A percentile compares a stretch with the other conserved stretches of the same genome.
These are phyloP conservation scores for Yamadazyma songkhlaensis DNA, from an alignment of 1,139 yeast species.

Conservation along the genomic window DNA sequence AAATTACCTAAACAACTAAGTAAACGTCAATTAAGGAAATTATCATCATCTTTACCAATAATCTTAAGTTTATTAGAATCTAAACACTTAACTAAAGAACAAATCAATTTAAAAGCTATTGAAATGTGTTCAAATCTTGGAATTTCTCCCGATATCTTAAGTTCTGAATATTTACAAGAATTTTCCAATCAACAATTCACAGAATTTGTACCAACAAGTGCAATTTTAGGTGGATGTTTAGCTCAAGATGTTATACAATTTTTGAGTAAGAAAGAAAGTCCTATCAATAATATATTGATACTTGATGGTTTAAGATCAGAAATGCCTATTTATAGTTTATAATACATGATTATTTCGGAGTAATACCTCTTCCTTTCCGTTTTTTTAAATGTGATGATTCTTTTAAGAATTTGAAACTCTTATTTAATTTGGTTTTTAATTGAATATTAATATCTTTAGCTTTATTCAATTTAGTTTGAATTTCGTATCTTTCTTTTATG, in stretches of 20 bases:
- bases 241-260: conserved; percentile 90
- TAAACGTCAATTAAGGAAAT: conserved; percentile 54
- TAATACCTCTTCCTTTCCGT: conserved; percentile 40
- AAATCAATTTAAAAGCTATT: conserved; percentile 25
- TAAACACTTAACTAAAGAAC: conserved; percentile 26
- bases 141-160: conserved; percentile 36
- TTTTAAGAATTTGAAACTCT: conserved; percentile 33
- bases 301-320: conserved; percentile 69
- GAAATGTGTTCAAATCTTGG: conserved; percentile 27
- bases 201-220: conserved; percentile 83
- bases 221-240: conserved; percentile 84
- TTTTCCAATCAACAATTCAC: conserved; percentile 54
- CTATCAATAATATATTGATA: conserved; percentile 76
- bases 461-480: conserved; percentile 21
- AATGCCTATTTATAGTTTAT: conserved; percentile 71
- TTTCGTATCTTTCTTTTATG: conserved; percentile 19
- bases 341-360: conserved; percentile 23
- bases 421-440: conserved; percentile 29
- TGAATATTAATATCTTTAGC: conserved; percentile 24
- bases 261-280: conserved; percentile 72
- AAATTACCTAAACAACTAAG: conserved; percentile 44
- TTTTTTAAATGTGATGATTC: conserved; percentile 45
- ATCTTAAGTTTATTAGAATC: conserved; percentile 54
- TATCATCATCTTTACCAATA: conserved; percentile 62
- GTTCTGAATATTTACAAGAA: conserved; percentile 34